Base-by-base conservation (phyloP, 768 basidiomycete species). In the Mrakia gelida region DNA sequence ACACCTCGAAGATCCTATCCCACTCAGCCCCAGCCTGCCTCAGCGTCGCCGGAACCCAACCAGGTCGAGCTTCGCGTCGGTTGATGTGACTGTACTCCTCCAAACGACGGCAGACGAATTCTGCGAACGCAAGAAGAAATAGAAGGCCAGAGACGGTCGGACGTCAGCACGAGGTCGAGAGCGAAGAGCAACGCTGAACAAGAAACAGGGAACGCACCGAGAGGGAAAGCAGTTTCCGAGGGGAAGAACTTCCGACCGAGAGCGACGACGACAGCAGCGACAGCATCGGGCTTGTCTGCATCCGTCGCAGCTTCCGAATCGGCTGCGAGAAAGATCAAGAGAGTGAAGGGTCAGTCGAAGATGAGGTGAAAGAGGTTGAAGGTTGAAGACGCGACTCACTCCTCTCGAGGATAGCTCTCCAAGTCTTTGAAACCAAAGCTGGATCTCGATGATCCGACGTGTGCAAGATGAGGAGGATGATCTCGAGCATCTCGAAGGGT, bases 361-460 rank as follows among this genome's bases (percentile, higher is more conserved):
- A 21, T 6, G 6, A 21, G 54, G 23, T 10, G 71, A 26, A 67
- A 62, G 68, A 54, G 9, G 68, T 34, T 10, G 18, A 52, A 52
- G 0, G 38, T 16, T 4, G 56, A 38, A 8, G 49, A 61, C 26
- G 13, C 1, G 45, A 63, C 88, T 78, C 83, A 92, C 94, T 89
- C 79, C 91, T 89, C 71, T 92, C 90, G 79, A 97, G 89, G 80
- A 98, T 90, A 80, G 89, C 89, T 80, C 91, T 91, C 96, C 96
- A 98, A 23, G 95, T 94, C 5, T 91, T 90, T 75, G 89, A 88
- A 26, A 94, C 90, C 49, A 96, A 85, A 67, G 87, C 88, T 77
- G 93, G 91, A 80, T 98, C 94, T 6, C 90, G 90, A 83, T 96
- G 94, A 83, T 95, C 94, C 11, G 96, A 95, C 10, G 96, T 92